These are phyloP conservation scores for Colletotrichum plurivorum DNA, from an alignment of 2,329 filamentous ascomycete genomes.

Conservation along the genomic window DNA sequence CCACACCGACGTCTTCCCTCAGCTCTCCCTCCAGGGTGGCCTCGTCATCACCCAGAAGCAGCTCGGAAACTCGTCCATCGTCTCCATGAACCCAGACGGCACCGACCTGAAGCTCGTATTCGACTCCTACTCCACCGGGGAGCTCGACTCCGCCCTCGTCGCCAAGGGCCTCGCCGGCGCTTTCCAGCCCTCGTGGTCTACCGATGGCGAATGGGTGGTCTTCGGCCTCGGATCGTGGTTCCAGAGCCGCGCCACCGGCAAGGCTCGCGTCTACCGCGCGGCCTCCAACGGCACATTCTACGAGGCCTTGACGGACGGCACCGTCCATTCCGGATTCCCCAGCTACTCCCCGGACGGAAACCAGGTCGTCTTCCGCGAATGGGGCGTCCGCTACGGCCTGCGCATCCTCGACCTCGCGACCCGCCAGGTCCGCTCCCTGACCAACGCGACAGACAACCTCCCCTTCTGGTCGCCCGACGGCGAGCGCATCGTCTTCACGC, in stretches of 20 bases:
- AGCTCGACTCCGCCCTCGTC: constrained; percentile 25
- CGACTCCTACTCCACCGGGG: constrained; percentile 22
- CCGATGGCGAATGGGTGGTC: no score
- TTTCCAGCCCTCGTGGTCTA: background rate
- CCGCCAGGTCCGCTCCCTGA: constrained; percentile 9
- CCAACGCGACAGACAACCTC: constrained; percentile 27
- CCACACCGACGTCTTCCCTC: constrained; percentile 32
- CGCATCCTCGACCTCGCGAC: constrained; percentile 19
- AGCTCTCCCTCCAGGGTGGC: constrained; percentile 27
- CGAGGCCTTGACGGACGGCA: no score
- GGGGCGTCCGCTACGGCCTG: constrained; percentile 31
- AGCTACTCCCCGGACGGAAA: constrained; percentile 23
- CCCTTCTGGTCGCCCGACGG: constrained; percentile 30
- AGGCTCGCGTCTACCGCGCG: no score
- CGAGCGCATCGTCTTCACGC: constrained; percentile 31
- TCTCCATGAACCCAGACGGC: constrained; percentile 33
- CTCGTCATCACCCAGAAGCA: constrained; percentile 31
- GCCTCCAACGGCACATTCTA: no score
- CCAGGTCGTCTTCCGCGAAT: constrained; percentile 25
- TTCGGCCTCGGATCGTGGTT: no score
- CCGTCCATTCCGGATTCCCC: constrained; percentile 10
- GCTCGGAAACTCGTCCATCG: constrained; percentile 35
- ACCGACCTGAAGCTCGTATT: constrained; percentile 32
- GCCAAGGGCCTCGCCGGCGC: constrained; percentile 24
- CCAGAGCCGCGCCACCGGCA: no score